Base-by-base conservation (phyloP, 1,139 yeast genomes). In the Magnusiomyces fungicola region DNA sequence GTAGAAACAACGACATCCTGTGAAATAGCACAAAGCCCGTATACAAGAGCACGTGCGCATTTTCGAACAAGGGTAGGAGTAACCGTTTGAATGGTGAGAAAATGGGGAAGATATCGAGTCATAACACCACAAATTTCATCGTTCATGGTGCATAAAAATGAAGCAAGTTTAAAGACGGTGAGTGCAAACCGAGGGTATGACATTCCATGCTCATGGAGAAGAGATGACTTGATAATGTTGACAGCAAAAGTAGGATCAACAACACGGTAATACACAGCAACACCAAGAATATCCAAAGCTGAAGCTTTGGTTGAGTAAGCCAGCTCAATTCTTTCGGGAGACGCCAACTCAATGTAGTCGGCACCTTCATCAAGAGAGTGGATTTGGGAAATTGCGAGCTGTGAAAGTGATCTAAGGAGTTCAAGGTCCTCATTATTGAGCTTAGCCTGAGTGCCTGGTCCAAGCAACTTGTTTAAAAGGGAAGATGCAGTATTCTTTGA, bases 1-100 rank as follows among this genome's bases (percentile, higher is more conserved):
- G 92, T 78, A n/a, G 96, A 83, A 12, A 89, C 87, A 19, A 85
- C 81, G 0, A 87, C 80, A 64, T 89, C 97, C 61, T 88, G 94
- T 23, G 85, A 72, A 36, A 74, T 63, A 2, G 74, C 69, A 46
- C 66, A 67, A 49, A 77, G 61, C 1, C 78, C 79, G 39, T 64
- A 55, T 1, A 77, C 72, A 43, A 76, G 68, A 14, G 65, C 61
- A 42, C 61, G 58, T 1, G 79, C 70, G 3, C 74, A 63, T 3
- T 63, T 60, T 55, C 65, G 57, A 10, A 58, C 59, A 32, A 55
- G 48, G 5, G 52, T 55, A 6, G 58, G 47, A 6, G 47, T 32
- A 21, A 62, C 56, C 5, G 49, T 37, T 2, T 80, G 79, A 53
- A 74, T 70, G 18, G 76, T 68, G 43, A 75, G 72, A 58, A 76